Percentiles rank a stretch among this genome's conserved stretches.
Evolutionary conservation across 1,284 basidiomycete genomes (phyloP).

Genomic region (Retiboletus fuscus): DNA sequence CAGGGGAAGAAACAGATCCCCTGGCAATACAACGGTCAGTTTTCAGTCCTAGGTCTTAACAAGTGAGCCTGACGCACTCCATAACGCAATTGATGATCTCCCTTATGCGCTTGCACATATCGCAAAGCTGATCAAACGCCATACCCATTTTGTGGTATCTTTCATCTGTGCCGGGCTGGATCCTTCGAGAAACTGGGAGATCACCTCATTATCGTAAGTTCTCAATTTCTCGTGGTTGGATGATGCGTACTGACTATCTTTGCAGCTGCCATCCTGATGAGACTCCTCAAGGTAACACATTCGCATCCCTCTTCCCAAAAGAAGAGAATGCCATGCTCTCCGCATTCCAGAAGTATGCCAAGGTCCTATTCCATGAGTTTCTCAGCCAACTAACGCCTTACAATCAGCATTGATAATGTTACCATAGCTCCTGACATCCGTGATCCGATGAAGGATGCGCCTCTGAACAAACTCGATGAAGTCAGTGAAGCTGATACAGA

Average conservation of each 20-base stretch:
- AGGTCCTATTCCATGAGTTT: constrained; percentile 16
- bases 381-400: no score
- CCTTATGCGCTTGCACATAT: constrained; percentile 4
- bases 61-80: not conserved
- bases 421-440: no score
- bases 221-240: not conserved
- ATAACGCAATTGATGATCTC: constrained; percentile 20
- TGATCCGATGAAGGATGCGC: no score
- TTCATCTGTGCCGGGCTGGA: no score
- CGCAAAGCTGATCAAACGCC: not conserved
- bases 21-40: constrained; percentile 2
- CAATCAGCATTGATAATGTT: no score
- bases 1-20: constrained; percentile 8
- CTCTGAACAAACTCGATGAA: no score
- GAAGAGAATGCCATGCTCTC: not conserved
- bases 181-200: constrained; percentile 20
- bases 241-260: not conserved
- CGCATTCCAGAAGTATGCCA: constrained; percentile 11
- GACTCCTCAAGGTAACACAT: constrained; percentile 4
- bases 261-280: constrained; percentile 13
- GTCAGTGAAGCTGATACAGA: no score
- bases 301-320: no score
- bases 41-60: not conserved
- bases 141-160: constrained; percentile 11
- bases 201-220: constrained; percentile 18